phyloP scores from a whole-genome alignment of 208 protist genomes.

The Trypanosoma melophagium region DNA sequence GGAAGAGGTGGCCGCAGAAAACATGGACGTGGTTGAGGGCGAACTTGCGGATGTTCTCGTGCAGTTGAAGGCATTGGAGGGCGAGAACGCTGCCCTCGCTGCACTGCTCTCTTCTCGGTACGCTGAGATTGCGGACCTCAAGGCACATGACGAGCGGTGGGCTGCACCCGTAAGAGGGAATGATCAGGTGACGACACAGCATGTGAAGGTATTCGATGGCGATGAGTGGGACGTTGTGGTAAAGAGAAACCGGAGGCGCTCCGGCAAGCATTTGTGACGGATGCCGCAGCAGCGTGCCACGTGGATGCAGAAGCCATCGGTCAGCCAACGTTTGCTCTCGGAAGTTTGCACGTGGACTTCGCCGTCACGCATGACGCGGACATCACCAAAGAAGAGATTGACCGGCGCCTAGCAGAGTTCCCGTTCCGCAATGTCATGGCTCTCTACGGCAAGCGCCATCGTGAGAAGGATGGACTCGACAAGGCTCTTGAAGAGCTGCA shows the following conservation, averaged over 20 bases:
- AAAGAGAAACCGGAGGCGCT: constrained; percentile 39
- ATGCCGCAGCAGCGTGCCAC: constrained; percentile 33
- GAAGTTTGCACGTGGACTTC: constrained; percentile 34
- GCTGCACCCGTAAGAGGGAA: background rate
- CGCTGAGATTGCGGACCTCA: too few relatives aligned
- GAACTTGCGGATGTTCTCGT: too few relatives aligned
- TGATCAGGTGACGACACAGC: constrained; percentile 1
- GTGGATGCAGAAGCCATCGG: constrained; percentile 36
- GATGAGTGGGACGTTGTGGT: constrained; percentile 44
- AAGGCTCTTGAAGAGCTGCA: constrained; percentile 2
- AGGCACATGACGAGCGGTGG: constrained; percentile 35
- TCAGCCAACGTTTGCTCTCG: constrained; percentile 28
- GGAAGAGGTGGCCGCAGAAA: too few relatives aligned
- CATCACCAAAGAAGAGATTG: constrained; percentile 22
- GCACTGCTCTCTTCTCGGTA: too few relatives aligned
- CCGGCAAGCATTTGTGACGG: constrained; percentile 25
- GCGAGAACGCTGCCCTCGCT: too few relatives aligned
- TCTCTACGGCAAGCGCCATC: constrained; percentile 23
- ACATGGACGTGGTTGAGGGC: too few relatives aligned
- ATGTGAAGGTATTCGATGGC: constrained; percentile 32
- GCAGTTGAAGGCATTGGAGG: too few relatives aligned
- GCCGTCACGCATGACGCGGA: constrained; percentile 32
- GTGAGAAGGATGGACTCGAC: constrained; percentile 21
- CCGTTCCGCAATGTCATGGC: constrained; percentile 31
- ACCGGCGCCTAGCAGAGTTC: constrained; percentile 18